These are phyloP conservation scores for Zymoseptoria tritici DNA, from an alignment of 2,329 filamentous ascomycete species.

Conservation along the genomic window DNA sequence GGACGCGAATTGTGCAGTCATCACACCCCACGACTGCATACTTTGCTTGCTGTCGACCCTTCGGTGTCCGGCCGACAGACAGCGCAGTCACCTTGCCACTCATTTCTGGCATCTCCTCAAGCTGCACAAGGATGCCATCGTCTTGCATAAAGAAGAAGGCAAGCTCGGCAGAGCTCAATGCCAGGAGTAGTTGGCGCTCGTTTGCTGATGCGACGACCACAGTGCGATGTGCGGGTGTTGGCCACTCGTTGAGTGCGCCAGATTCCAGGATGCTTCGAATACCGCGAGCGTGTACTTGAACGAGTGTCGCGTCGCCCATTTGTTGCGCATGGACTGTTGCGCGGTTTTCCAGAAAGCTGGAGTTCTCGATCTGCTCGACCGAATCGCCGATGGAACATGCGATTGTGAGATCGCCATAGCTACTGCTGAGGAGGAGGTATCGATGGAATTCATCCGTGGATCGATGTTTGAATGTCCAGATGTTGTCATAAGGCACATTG, in stretches of 20 bases:
- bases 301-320: constrained; percentile 82
- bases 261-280: constrained; percentile 80
- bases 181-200: constrained; percentile 84
- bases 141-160: constrained; percentile 97
- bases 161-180: constrained; percentile 90
- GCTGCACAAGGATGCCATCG: constrained; percentile 73
- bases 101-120: constrained; percentile 84
- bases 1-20: constrained; percentile 86
- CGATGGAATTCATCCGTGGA: constrained; percentile 78
- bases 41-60: constrained; percentile 79
- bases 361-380: constrained; percentile 90
- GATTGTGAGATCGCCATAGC: constrained; percentile 52
- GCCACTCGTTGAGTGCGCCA: constrained; percentile 82
- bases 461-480: constrained; percentile 90
- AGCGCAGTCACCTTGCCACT: constrained; percentile 89
- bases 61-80: constrained; percentile 87
- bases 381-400: constrained; percentile 94
- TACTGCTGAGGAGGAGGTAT: constrained; percentile 74
- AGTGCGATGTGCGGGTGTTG: constrained; percentile 82
- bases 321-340: constrained; percentile 89
- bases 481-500: constrained; percentile 35
- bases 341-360: constrained; percentile 80
- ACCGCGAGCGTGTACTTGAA: constrained; percentile 94
- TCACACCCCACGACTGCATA: constrained; percentile 96
- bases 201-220: constrained; percentile 95